Evolutionary conservation across 108 stramenopile genomes (phyloP), one percentile per base, ranked within the genome.

Genomic region (Skeletonema tropicum): DNA sequence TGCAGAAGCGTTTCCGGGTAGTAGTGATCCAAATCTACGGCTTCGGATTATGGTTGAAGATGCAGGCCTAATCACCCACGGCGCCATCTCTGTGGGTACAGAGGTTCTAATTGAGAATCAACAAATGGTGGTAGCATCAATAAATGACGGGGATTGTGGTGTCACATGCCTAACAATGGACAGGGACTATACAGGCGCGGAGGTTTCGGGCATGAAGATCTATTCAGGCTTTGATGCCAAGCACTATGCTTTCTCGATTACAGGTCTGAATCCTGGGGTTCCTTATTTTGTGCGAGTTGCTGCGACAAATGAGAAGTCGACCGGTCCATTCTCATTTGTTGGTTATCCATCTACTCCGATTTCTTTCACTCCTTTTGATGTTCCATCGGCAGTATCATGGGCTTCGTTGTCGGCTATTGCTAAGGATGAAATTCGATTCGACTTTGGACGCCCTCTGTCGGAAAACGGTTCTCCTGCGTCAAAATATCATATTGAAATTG

Each of bases 271-370:
- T 60, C 81, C 86, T 33, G 88, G 89, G 14, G 38, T 66, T 41
- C 10, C 42, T 13, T 89, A 89, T 69, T 85, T 63, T 41, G 63
- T 86, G 14, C 71, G 88, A 39, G 85, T 92, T 21, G 77, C 85
- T 0, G 87, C 91, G n/a, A 60, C 21, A 13, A 88, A 92, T 68
- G 69, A 60, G 33, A 62, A 71, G 25, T 66, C 79, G 23, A 67
- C 49, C 13, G 63, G 68, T 17, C 80, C 76, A 39, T 80, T 69
- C 33, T 46, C 73, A 17, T 84, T 66, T 70, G 70, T 52, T 21
- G 89, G 85, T 6, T 82, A 83, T 64, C 83, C 82, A 12, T 65
- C 75, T 32, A 29, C 12, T 23, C 87, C 84, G 38, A 23, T 61
- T 3, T 76, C 87, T 26, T 41, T 58, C 30, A 52, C 82, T 13